phyloP scores from a whole-genome alignment of 2,329 filamentous ascomycete genomes.

The Aspergillus sp. region DNA sequence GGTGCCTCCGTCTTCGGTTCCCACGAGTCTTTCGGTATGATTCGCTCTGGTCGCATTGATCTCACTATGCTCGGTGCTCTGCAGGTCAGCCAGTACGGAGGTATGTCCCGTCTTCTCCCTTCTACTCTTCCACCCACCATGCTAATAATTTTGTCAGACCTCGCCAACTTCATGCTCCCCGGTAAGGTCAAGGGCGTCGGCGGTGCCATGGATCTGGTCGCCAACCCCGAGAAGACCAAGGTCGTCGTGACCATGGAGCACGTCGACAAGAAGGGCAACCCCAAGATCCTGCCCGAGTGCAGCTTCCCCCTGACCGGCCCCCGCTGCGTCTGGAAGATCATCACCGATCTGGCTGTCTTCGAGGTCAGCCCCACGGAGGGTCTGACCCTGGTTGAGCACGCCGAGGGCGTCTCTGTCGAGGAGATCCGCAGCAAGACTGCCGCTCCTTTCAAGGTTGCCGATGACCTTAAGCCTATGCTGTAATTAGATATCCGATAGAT shows the following conservation, averaged over 20 bases:
- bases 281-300: conserved; percentile 64
- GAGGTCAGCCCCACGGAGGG: conserved; percentile 66
- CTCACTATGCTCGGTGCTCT: conserved; percentile 80
- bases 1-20: conserved; percentile 77
- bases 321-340: conserved; percentile 65
- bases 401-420: conserved; percentile 67
- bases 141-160: conserved; percentile 46
- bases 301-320: conserved; percentile 65
- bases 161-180: conserved; percentile 89
- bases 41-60: conserved; percentile 78
- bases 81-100: conserved; percentile 71
- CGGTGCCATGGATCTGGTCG: conserved; percentile 72
- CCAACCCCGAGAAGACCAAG: conserved; percentile 68
- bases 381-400: conserved; percentile 61
- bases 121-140: not conserved
- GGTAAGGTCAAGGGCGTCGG: conserved; percentile 86
- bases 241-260: conserved; percentile 71
- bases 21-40: conserved; percentile 83
- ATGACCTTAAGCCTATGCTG: conserved; percentile 55
- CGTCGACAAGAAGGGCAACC: conserved; percentile 65
- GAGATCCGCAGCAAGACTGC: conserved; percentile 69
- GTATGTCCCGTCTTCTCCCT: conserved; percentile 14
- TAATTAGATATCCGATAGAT: conserved; percentile 15
- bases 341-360: conserved; percentile 70
- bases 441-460: conserved; percentile 63